A percentile compares a stretch with the other conserved stretches of the same genome.
Evolutionary conservation across 371 early-diverging fungal genomes (phyloP).

Genomic region (Mucor mucedo): DNA sequence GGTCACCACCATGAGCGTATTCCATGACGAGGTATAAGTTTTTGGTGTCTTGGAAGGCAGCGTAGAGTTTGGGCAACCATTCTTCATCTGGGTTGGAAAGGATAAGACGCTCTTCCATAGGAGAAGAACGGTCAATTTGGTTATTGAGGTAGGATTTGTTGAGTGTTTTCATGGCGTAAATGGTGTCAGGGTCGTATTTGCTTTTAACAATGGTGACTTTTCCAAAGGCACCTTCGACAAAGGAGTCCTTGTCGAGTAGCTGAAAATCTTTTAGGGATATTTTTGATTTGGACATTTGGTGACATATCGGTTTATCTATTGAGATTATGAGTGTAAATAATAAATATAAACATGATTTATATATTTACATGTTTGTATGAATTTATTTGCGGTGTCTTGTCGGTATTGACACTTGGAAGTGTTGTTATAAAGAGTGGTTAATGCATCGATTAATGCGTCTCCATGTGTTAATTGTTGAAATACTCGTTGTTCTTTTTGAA

Average conservation of each 20-base stretch:
- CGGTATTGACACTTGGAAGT: conserved; percentile 12
- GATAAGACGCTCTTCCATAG: conserved; percentile 90
- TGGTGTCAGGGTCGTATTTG: conserved; percentile 57
- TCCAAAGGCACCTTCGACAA: conserved; percentile 33
- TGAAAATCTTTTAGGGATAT: conserved; percentile 31
- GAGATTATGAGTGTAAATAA: not conserved
- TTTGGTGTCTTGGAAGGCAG: conserved; percentile 90
- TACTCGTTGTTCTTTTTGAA: conserved; percentile 15
- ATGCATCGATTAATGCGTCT: conserved; percentile 31
- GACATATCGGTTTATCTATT: conserved; percentile 29
- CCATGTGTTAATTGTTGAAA: conserved; percentile 23
- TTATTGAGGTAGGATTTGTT: conserved; percentile 86
- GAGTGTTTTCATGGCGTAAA: conserved; percentile 97
- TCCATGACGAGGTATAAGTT: conserved; percentile 97
- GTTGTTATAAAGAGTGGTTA: conserved; percentile 20
- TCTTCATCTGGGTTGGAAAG: conserved; percentile 74
- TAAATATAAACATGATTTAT: no score
- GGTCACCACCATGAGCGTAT: conserved; percentile 94
- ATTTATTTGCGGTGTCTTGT: conserved; percentile 19
- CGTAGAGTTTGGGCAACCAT: conserved; percentile 85
- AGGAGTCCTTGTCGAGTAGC: conserved; percentile 23
- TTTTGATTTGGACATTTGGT: conserved; percentile 16
- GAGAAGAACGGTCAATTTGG: conserved; percentile 86
- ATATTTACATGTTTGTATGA: conserved; percentile 25
- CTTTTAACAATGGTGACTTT: conserved; percentile 63